Evolutionary conservation across 495 filamentous ascomycete species (phyloP).

Genomic region (Corynascus novoguineensis): DNA sequence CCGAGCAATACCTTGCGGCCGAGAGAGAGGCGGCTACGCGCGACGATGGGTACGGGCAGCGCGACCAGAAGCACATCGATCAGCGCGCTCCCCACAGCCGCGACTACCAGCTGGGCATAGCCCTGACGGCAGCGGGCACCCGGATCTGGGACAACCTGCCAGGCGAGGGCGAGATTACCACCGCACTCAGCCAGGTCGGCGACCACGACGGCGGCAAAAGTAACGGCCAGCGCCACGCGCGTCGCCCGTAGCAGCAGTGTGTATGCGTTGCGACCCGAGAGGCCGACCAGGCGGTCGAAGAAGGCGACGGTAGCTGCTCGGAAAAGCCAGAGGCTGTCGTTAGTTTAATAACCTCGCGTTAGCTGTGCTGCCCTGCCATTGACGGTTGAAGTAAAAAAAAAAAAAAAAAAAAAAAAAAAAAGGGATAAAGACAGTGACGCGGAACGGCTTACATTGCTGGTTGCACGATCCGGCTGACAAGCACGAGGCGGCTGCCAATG

Average conservation of each 20-base stretch:
- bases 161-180: constrained; percentile 77
- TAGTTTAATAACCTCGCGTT: background rate
- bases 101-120: constrained; percentile 73
- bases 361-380: too few species aligned
- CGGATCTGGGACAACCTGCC: constrained; percentile 85
- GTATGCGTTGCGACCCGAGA: constrained; percentile 61
- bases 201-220: constrained; percentile 72
- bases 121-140: constrained; percentile 75
- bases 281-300: constrained; percentile 65
- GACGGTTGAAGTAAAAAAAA: background rate
- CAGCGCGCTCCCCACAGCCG: constrained; percentile 72
- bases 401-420: too few species aligned
- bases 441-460: constrained; percentile 55
- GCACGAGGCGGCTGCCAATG: constrained; percentile 58
- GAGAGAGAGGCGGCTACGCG: constrained; percentile 59
- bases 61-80: constrained; percentile 81
- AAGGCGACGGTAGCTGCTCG: constrained; percentile 88
- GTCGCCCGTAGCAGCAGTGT: constrained; percentile 59
- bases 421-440: too few species aligned
- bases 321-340: constrained; percentile 79
- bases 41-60: constrained; percentile 82
- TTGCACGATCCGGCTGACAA: constrained; percentile 59
- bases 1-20: constrained; percentile 60
- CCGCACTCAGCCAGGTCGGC: constrained; percentile 79
- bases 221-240: constrained; percentile 63